phyloP scores from a whole-genome alignment of 768 basidiomycete genomes.

The Mycena venus region DNA sequence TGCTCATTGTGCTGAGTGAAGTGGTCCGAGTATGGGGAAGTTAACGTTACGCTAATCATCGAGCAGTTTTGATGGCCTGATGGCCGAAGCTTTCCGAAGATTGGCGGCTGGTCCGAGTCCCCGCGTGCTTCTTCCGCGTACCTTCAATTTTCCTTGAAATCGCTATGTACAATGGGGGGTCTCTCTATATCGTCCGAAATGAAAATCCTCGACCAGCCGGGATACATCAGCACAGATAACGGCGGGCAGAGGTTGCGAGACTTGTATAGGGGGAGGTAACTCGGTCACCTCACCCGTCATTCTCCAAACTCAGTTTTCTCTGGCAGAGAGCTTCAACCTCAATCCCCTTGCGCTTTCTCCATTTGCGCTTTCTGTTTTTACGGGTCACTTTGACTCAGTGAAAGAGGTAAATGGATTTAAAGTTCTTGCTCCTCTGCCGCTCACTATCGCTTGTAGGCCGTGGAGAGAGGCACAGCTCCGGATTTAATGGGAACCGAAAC shows the following conservation, averaged over 20 bases:
- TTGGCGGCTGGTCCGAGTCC: too few species aligned
- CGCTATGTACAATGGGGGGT: constrained; percentile 37
- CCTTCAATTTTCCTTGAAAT: background rate
- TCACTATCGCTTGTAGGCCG: constrained; percentile 30
- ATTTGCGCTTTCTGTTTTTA: constrained; percentile 44
- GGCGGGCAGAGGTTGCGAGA: constrained; percentile 46
- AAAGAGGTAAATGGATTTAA: constrained; percentile 34
- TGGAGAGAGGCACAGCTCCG: constrained; percentile 50
- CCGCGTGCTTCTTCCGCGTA: too few species aligned
- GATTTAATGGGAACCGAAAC: constrained; percentile 57
- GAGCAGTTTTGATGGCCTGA: too few species aligned
- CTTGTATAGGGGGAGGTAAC: constrained; percentile 44
- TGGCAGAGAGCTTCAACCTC: constrained; percentile 42
- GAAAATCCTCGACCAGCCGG: constrained; percentile 44
- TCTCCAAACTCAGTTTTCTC: background rate
- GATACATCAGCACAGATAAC: constrained; percentile 38
- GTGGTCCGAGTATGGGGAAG: too few species aligned
- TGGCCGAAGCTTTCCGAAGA: too few species aligned
- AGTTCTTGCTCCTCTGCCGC: background rate
- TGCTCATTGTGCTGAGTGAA: too few species aligned
- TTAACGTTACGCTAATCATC: too few species aligned
- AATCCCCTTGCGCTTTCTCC: constrained; percentile 40
- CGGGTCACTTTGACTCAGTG: constrained; percentile 39
- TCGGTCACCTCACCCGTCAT: background rate
- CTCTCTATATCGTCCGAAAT: constrained; percentile 45